Conservation (phyloP, 306 rosid species). For the Citrullus amarus region DNA sequence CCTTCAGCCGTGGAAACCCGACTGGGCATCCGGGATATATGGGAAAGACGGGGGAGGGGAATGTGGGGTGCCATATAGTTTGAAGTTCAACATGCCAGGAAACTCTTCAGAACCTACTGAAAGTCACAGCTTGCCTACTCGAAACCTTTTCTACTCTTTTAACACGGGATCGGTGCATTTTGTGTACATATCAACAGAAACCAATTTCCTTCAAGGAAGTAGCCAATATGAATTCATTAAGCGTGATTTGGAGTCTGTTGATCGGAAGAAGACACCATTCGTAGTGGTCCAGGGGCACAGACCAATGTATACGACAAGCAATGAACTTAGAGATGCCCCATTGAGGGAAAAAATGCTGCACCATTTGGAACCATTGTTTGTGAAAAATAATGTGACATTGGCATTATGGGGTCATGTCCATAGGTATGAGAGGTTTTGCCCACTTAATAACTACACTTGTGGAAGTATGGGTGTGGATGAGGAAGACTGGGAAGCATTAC, state of each 20-base stretch:
- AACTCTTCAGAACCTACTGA: slow-evolving; percentile 74
- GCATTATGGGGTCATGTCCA: slow-evolving; percentile 96
- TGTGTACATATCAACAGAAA: slow-evolving; percentile 72
- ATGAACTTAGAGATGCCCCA: slow-evolving; percentile 48
- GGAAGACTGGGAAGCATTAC: slow-evolving; percentile 27
- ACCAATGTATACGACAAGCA: slow-evolving; percentile 88
- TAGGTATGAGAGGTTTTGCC: slow-evolving; percentile 81
- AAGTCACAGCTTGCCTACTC: slow-evolving; percentile 46
- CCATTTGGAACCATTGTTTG: slow-evolving; percentile 75
- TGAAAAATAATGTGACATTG: slow-evolving; percentile 62
- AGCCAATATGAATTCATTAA: slow-evolving; percentile 57
- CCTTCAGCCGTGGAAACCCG: slow-evolving; percentile 72
- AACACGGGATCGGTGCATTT: slow-evolving; percentile 74
- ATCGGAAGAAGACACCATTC: slow-evolving; percentile 57
- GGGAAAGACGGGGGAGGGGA: slow-evolving; percentile 94
- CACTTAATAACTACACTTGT: slow-evolving; percentile 64
- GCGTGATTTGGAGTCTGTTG: slow-evolving; percentile 66
- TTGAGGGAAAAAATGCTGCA: slow-evolving; percentile 57
- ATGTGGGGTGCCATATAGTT: slow-evolving; percentile 87
- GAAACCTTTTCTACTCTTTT: slow-evolving; percentile 77
- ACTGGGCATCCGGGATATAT: slow-evolving; percentile 44
- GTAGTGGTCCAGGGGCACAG: slow-evolving; percentile 82
- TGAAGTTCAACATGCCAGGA: slow-evolving; percentile 89
- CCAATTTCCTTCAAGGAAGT: slow-evolving; percentile 73
- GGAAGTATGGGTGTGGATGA: slow-evolving; percentile 26